These are phyloP conservation scores for Crithidia sp. DNA, from an alignment of 208 protist genomes.

Conservation along the genomic window DNA sequence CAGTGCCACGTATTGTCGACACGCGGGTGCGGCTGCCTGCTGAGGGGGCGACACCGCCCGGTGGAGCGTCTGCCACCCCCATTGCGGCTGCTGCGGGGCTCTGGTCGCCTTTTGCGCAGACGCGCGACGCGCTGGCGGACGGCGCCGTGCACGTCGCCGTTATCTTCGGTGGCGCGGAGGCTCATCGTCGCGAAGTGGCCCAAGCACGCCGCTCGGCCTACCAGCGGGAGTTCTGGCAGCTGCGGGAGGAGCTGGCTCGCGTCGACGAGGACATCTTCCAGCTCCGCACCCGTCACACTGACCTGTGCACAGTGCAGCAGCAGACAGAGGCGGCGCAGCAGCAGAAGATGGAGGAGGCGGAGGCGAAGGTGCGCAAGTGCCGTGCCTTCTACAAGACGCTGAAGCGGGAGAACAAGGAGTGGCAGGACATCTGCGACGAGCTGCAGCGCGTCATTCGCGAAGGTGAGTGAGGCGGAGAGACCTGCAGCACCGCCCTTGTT, in stretches of 20 bases:
- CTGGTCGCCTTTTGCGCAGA: conserved; percentile 24
- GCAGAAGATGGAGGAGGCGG: conserved; percentile 42
- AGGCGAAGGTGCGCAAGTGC: conserved; percentile 38
- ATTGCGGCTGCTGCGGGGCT: neutral
- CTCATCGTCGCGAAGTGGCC: conserved; percentile 27
- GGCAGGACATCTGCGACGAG: conserved; percentile 51
- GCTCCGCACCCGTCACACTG: conserved; percentile 20
- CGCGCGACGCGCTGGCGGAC: conserved; percentile 13
- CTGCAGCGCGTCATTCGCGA: conserved; percentile 40
- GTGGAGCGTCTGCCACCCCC: neutral
- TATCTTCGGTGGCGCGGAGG: conserved; percentile 33
- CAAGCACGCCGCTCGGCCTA: conserved; percentile 24
- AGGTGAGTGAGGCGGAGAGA: neutral
- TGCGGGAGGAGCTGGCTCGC: conserved; percentile 52
- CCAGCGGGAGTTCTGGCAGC: conserved; percentile 45
- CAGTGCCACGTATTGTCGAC: conserved; percentile 1
- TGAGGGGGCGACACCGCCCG: neutral
- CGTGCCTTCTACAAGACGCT: conserved; percentile 43
- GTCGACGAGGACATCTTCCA: conserved; percentile 51
- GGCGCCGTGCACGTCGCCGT: conserved; percentile 31
- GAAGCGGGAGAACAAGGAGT: conserved; percentile 61
- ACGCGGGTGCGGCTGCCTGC: conserved; percentile 7
- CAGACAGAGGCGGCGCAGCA: conserved; percentile 14
- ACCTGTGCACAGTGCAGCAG: conserved; percentile 38
- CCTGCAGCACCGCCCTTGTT: too few species aligned